Evolutionary conservation across 2,329 filamentous ascomycete species (phyloP).

Genomic region (Verticillium zaregamsianum): DNA sequence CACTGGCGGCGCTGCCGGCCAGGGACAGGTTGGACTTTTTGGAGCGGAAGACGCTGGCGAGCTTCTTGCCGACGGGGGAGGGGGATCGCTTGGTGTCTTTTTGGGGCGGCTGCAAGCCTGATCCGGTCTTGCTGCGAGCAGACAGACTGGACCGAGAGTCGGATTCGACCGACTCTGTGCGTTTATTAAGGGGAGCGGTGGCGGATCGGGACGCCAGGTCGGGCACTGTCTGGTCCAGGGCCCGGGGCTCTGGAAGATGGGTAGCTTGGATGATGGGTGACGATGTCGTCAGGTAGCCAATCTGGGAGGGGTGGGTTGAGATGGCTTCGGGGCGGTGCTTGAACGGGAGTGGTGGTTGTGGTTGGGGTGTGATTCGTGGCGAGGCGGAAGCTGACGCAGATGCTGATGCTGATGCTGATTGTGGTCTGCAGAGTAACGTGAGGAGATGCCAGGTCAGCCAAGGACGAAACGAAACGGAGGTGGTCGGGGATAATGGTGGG

Average conservation of each 20-base stretch:
- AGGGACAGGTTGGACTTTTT: slow-evolving; percentile 38
- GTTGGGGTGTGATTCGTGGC: slow-evolving; percentile 7
- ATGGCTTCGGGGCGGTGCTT: slow-evolving; percentile 6
- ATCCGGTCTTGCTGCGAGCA: slow-evolving; percentile 24
- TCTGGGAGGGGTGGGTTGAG: slow-evolving; percentile 56
- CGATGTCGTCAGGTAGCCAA: slow-evolving; percentile 64
- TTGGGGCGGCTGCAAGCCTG: slow-evolving; percentile 34
- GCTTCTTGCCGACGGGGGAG: slow-evolving; percentile 62
- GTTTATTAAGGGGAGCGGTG: slow-evolving; percentile 26
- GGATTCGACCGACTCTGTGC: slow-evolving; percentile 27
- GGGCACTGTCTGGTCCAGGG: slow-evolving; percentile 20
- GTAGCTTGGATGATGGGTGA: slow-evolving; percentile 62
- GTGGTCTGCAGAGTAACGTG: neutral
- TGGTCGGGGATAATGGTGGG: slow-evolving; percentile 3
- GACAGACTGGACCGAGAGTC: slow-evolving; percentile 19
- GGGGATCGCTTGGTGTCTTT: slow-evolving; percentile 52
- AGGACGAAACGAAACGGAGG: neutral
- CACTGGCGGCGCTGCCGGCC: neutral
- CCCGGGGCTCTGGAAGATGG: slow-evolving; percentile 41
- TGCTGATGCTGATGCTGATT: neutral
- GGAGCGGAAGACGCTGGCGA: slow-evolving; percentile 62
- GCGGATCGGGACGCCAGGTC: slow-evolving; percentile 29
- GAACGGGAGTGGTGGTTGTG: neutral
- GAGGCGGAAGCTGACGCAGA: neutral
- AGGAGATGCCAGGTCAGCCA: neutral